Base-by-base conservation (phyloP, 2,329 filamentous ascomycete genomes). In the Xylaria sp. region DNA sequence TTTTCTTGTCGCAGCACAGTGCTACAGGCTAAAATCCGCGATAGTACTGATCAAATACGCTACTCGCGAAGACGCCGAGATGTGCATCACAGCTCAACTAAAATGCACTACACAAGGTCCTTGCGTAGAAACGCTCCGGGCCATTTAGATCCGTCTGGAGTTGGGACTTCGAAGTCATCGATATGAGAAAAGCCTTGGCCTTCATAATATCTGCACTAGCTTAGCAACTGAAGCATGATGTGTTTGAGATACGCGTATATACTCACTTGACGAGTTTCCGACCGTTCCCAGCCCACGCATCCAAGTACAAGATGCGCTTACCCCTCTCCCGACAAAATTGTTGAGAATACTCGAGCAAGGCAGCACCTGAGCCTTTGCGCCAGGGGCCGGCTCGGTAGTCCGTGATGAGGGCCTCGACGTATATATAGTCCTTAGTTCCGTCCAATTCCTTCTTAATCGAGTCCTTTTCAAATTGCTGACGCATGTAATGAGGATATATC, bases 211-310 rank as follows among this genome's bases (percentile, higher is more conserved):
- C 70, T 71, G 20, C 1, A 10, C 13, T 2, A 36, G 26, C 6
- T 71, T 49, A 69, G 65, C 33, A 36, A 42, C 20, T n/a, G 40
- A 17, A 51, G n/a, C 10, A 15, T 6, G 3, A 1, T 7, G 17
- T 6, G 0, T 40, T 15, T 11, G 1, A 57, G 0, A 23, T 10
- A 54, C 10, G 26, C 1, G 11, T n/a, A 10, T 11, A 33, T 23
- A 69, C 68, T 67, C 54, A 72, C 70, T 60, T 67, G 48, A 71
- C 28, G 26, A 72, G 70, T 20, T 63, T 69, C 11, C 68, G 17
- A 7, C 59, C 61, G 28, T 72, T 72, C 1, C 70, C 70, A 20
- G 68, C 36, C 23, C 63, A 72, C 4, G 42, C 44, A 57, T 71
- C 66, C 7, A 63, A 9, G 26, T 69, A 70, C 15, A 72, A 17